Base-by-base conservation (phyloP, 169 alveolate species). In the Plasmodium adleri region DNA sequence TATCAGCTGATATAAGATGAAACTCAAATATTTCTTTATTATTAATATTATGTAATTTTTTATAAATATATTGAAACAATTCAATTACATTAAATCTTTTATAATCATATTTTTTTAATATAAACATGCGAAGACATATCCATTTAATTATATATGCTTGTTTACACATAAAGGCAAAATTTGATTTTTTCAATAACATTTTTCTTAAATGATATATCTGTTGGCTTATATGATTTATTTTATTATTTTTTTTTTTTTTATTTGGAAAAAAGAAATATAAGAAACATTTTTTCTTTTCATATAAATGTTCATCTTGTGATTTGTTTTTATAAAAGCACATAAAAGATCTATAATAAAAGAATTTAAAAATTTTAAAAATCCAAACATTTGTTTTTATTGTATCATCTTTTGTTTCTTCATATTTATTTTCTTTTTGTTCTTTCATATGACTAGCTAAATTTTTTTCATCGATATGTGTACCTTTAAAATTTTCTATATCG, bases 331-430 rank as follows among this genome's bases (percentile, higher is more conserved):
- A 1, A 78, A 78, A 78, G 60, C 89, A 76, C 8, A 63, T 15
- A 64, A 78, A 78, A 5, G 89, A 78, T 43, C 67, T 32, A 68
- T 17, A 64, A 64, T 78, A 68, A 32, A 78, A 78, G 67, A 39
- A 64, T 66, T 78, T 64, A n/a, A 78, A 78, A 58, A 78, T 43
- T 58, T 78, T 60, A 22, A 78, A 78, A 78, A 78, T 50, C 89
- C 89, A 78, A 4, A 78, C 17, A 26, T 64, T 43, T 2, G 49
- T 66, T 7, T 43, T 67, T 20, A 22, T 52, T 8, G 17, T 15
- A 15, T 47, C 64, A 20, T 74, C 62, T 8, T 20, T 50, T 8
- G 17, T 45, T 7, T 26, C 24, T 15, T n/a, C 83, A 54, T 59
- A 15, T 72, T 52, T 50, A 28, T 39, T 13, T 6, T 7, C 26